Evolutionary conservation across 345 rosid genomes (phyloP).

Genomic region (Gossypium rotundifolium): DNA sequence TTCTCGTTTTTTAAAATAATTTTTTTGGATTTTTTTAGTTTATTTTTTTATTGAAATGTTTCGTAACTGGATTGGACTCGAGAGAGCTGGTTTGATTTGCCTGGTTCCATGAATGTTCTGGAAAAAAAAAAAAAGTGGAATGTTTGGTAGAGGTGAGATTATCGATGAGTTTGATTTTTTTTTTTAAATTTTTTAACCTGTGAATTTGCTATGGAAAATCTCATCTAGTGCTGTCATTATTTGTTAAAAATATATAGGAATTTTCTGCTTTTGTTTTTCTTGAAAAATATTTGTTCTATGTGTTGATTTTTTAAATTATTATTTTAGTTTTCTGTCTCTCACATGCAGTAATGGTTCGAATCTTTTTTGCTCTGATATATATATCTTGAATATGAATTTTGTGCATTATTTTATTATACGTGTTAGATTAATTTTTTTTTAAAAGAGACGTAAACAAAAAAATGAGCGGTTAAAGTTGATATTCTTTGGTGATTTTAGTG

Average conservation of each 20-base stretch:
- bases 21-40: neutral
- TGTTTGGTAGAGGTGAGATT: conserved; percentile 7
- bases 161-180: neutral
- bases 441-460: neutral
- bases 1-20: neutral
- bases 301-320: neutral
- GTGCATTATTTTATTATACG: neutral
- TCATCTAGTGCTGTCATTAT: neutral
- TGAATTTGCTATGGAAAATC: neutral
- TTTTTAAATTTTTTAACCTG: neutral
- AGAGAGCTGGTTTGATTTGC: neutral
- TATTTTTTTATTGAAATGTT: neutral
- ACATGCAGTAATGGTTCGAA: neutral
- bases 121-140: neutral
- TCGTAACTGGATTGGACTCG: neutral
- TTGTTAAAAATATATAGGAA: neutral
- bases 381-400: neutral
- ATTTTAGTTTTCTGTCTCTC: neutral
- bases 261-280: neutral
- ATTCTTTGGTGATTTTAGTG: neutral
- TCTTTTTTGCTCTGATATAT: neutral
- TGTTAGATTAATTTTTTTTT: neutral
- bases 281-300: neutral
- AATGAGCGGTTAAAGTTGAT: neutral
- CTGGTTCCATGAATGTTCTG: conserved; percentile 5